These are phyloP conservation scores for Populus nigra DNA, from an alignment of 345 rosid species.

Conservation along the genomic window DNA sequence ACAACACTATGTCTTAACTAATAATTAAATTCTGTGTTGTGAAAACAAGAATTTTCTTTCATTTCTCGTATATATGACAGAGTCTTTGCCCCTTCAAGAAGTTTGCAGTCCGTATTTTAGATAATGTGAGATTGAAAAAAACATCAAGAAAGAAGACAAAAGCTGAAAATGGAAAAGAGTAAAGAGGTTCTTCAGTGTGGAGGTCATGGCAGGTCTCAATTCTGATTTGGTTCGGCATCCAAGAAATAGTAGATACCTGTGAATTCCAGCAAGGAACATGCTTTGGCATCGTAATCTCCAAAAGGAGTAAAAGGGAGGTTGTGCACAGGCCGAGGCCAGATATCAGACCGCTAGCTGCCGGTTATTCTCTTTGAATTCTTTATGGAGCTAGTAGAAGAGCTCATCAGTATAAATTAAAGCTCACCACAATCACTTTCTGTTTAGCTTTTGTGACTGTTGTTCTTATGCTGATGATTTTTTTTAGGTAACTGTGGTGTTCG, in stretches of 20 bases:
- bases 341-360: background rate
- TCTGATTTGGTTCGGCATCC: constrained; percentile 19
- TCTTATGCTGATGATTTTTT: background rate
- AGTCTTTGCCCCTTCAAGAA: no score
- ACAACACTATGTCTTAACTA: no score
- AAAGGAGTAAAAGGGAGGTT: constrained; percentile 8
- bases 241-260: constrained; percentile 1
- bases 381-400: background rate
- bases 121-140: background rate
- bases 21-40: background rate
- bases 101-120: no score
- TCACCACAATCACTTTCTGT: background rate
- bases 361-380: background rate
- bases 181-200: constrained; percentile 10
- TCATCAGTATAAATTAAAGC: background rate
- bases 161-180: background rate
- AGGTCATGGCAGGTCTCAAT: constrained; percentile 12
- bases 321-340: background rate
- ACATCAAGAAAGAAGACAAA: background rate
- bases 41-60: background rate
- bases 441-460: background rate
- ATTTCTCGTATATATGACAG: no score
- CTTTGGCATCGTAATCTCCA: constrained; percentile 18
- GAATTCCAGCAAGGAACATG: constrained; percentile 3
- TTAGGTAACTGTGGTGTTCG: no score